phyloP scores from a whole-genome alignment of 768 basidiomycete species.

The Lactarius deliciosus region DNA sequence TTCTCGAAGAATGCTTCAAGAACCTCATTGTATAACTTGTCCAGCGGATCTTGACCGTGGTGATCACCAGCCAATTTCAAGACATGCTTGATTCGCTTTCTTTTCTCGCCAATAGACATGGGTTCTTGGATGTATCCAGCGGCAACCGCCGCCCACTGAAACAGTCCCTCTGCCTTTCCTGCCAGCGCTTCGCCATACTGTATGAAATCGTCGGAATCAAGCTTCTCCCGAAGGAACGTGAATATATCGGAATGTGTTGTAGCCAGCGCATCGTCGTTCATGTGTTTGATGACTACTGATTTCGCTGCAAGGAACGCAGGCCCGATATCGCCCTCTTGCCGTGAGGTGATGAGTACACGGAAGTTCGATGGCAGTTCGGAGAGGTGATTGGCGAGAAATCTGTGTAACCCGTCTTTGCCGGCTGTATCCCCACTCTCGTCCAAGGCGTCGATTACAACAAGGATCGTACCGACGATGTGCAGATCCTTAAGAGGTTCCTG shows the following conservation, averaged over 20 bases:
- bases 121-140: background rate
- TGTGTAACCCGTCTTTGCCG: background rate
- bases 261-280: background rate
- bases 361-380: constrained; percentile 5
- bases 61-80: background rate
- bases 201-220: background rate
- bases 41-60: background rate
- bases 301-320: background rate
- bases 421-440: constrained; percentile 1
- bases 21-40: background rate
- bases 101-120: background rate
- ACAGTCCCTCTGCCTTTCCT: background rate
- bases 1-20: background rate
- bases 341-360: constrained; percentile 8
- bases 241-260: background rate
- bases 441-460: background rate
- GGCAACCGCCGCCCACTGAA: constrained; percentile 2
- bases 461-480: background rate
- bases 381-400: background rate
- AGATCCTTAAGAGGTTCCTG: background rate
- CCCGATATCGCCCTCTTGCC: background rate
- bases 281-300: background rate
- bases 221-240: background rate
- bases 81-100: background rate
- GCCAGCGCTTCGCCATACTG: background rate